Base-by-base conservation (phyloP, 257 asterid species). In the Eustoma russellianum region DNA sequence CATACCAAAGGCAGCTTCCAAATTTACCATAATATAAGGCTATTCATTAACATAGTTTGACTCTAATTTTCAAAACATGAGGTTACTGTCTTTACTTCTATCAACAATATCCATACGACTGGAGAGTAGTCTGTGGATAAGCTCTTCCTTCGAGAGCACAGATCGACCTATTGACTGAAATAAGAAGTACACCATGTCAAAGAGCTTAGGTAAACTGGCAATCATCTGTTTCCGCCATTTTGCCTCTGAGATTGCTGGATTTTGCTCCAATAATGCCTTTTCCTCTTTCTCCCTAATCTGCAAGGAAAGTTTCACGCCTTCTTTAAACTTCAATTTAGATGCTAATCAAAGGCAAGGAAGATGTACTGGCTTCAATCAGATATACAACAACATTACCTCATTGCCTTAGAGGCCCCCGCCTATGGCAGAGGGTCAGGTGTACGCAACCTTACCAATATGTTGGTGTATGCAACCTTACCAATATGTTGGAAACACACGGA, bases 201-300 rank as follows among this genome's bases (percentile, higher is more conserved):
- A 90, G 19, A 84, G 64, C 77, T 80, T 82, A 0, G 98, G 95
- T 40, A 86, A 60, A 57, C 75, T n/a, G 2, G 83, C 83, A 43
- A 86, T 70, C 87, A 82, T 80, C 68, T 80, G 62, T 38, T 57
- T 55, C 46, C 89, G 69, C 76, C 82, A 41, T 73, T 80, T 90
- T 44, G 96, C 95, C 67, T 78, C 91, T 46, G 98, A 78, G 74
- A 90, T 78, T 5, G 96, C 86, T 55, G 98, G 98, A 63, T 83
- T 86, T 60, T 56, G 59, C 73, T 86, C 98, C 61, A 64, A 43
- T 46, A 61, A 35, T n/a, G 77, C 69, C 63, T 66, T 56, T 66
- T 64, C 71, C 75, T 77, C 92, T 43, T 86, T 90, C 65, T 79
- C 87, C 71, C 56, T 69, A 59, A 90, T 86, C 98, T 90, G 81